Base-by-base conservation (phyloP, 768 basidiomycete species). In the Boletus rubroflammeus region DNA sequence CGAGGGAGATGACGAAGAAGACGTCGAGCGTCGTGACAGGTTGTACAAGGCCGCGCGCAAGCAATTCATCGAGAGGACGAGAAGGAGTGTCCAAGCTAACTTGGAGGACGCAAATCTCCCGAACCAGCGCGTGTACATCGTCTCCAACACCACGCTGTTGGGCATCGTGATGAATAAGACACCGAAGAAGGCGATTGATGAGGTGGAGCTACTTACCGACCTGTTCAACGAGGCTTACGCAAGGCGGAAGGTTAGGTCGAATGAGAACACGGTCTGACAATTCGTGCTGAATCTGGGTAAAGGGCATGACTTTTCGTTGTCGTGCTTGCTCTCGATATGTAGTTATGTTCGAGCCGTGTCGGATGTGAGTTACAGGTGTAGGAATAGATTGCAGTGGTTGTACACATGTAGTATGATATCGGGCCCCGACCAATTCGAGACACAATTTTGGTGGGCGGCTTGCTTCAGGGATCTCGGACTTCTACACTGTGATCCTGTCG, bases 121-220 rank as follows among this genome's bases (percentile, higher is more conserved):
- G 9, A 45, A 63, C 25, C 62, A 62, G 49, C 59, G 54, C 6
- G 67, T 68, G 11, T 68, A 68, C 34, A 58, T 68, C 21, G 50
- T 66, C 10, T 62, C 67, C 49, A 52, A 35, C 47, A 45, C 31
- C 26, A 50, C 56, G 21, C 29, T 68, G 28, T 31, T 54, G 29
- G 44, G 15, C 40, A 45, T 68, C 21, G 59, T 67, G 38, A 32
- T 23, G 32, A 54, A 47, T 8, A 54, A 25, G 55, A 31, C 19
- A 11, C 51, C 55, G 31, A 56, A 29, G 44, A 54, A 42, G 17
- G 10, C 26, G 17, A 56, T 56, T 6, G 51, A 56, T n/a, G 55
- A 56, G 11, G 44, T 36, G 3, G 51, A 54, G 17, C 19, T 56
- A 1, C 14, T 56, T 11, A 47, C 31, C 13, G 52, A 56, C 25